Evolutionary conservation across 2,329 filamentous ascomycete species (phyloP).

Genomic region (Gnomoniopsis sp.): DNA sequence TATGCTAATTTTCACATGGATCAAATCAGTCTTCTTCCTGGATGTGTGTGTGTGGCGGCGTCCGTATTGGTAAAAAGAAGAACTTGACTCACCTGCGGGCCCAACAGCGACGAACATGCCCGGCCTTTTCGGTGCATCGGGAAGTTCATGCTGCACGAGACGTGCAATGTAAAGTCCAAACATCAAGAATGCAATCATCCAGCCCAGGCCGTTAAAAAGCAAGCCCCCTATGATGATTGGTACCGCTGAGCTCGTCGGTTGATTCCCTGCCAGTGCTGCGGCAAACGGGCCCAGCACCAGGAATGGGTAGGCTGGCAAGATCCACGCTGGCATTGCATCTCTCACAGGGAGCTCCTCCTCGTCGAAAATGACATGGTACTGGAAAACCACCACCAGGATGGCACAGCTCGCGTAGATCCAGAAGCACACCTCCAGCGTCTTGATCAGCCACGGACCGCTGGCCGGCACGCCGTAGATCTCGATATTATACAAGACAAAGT

Average conservation of each 20-base stretch:
- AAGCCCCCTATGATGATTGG: slow-evolving; percentile 50
- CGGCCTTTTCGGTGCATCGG: slow-evolving; percentile 42
- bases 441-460: slow-evolving; percentile 46
- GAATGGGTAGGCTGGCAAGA: slow-evolving; percentile 51
- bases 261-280: slow-evolving; percentile 42
- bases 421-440: slow-evolving; percentile 44
- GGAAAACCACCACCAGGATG: slow-evolving; percentile 28
- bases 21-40: not conserved
- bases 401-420: slow-evolving; percentile 46
- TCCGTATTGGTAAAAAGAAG: too few species aligned
- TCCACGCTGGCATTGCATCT: slow-evolving; percentile 52
- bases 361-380: slow-evolving; percentile 28
- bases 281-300: slow-evolving; percentile 52
- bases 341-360: slow-evolving; percentile 40
- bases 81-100: slow-evolving; percentile 30
- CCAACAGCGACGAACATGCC: slow-evolving; percentile 55
- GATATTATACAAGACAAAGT: slow-evolving; percentile 62
- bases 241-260: slow-evolving; percentile 40
- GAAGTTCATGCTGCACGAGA: slow-evolving; percentile 47
- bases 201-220: slow-evolving; percentile 50
- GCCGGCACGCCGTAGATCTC: slow-evolving; percentile 56
- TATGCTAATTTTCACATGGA: not conserved
- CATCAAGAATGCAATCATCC: slow-evolving; percentile 49
- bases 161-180: slow-evolving; percentile 49
- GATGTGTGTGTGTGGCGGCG: too few species aligned